These are phyloP conservation scores for Ocimum tenuiflorum DNA, from an alignment of 257 asterid species.

Conservation along the genomic window DNA sequence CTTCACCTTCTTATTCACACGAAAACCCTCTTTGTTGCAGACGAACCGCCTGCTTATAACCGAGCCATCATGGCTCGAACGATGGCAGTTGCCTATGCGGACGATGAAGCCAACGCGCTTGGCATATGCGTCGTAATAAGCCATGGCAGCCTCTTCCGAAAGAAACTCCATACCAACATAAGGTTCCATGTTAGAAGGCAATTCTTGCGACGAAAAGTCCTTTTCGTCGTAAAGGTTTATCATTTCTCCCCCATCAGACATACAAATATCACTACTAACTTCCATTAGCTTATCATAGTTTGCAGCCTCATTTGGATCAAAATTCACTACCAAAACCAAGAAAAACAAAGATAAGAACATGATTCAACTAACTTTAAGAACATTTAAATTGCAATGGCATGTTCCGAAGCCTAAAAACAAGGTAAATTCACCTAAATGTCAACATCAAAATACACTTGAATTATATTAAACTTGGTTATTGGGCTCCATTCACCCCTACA, in stretches of 20 bases:
- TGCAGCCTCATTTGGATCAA: slow-evolving; percentile 4
- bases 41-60: slow-evolving; percentile 41
- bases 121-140: slow-evolving; percentile 39
- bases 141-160: slow-evolving; percentile 42
- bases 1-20: slow-evolving; percentile 29
- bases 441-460: not conserved
- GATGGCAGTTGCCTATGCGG: slow-evolving; percentile 47
- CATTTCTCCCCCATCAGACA: slow-evolving; percentile 22
- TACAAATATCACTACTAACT: slow-evolving; percentile 14
- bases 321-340: slow-evolving; percentile 6
- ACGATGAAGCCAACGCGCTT: slow-evolving; percentile 38
- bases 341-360: not conserved
- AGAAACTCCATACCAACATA: slow-evolving; percentile 46
- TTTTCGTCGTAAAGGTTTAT: slow-evolving; percentile 11
- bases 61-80: slow-evolving; percentile 44
- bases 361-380: not conserved
- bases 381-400: not conserved
- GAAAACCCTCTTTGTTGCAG: slow-evolving; percentile 50
- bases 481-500: too few species aligned
- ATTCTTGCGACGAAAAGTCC: slow-evolving; percentile 9
- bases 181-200: slow-evolving; percentile 24
- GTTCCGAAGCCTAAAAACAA: not conserved
- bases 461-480: too few species aligned
- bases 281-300: slow-evolving; percentile 19
- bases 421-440: not conserved